Base-by-base conservation (phyloP, 345 rosid species). In the Gossypium arboreum region DNA sequence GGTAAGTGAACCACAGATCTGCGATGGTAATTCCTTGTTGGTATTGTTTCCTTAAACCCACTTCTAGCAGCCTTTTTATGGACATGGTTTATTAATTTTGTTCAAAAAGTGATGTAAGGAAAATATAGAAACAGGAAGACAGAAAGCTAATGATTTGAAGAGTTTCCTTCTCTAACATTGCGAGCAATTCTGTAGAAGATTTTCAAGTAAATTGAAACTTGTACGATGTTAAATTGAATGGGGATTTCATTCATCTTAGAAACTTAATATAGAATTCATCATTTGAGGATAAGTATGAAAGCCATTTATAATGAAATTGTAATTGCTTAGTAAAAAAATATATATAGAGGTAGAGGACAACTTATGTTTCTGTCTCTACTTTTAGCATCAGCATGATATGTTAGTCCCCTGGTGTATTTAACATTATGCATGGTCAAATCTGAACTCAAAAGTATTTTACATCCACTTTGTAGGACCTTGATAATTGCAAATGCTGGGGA, bases 401-500 rank as follows among this genome's bases (percentile, higher is more conserved):
- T 15, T 68, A 43, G 4, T 66, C 3, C 41, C 41, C 41, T 34
- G 41, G 41, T 34, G 41, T 34, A 34, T 34, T 34, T 34, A 5
- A 34, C 41, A 34, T 34, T 34, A 34, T 66, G 52, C 54, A 66
- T 5, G 55, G 39, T 47, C 2, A 15, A 68, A 68, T 1, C 59
- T 51, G 22, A 25, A 51, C 17, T 70, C 3, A 55, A 4, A 50
- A 7, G 47, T 70, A 24, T 54, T 54, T 25, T 68, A 50, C 44
- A 51, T 22, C 9, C 51, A 12, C 25, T 67, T 75, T 29, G 45
- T 87, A 94, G 99, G 87, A 91, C 75, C 48, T 80, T 95, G 80
- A 82, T 90, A 59, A 82, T 93, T 77, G 99, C 99, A 69, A 93
- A 95, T 80, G 97, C 95, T 56, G 99, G 99, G 59, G 99, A 95